Base-by-base conservation (phyloP, 2,329 filamentous ascomycete genomes). In the Periconia macrospinosa region DNA sequence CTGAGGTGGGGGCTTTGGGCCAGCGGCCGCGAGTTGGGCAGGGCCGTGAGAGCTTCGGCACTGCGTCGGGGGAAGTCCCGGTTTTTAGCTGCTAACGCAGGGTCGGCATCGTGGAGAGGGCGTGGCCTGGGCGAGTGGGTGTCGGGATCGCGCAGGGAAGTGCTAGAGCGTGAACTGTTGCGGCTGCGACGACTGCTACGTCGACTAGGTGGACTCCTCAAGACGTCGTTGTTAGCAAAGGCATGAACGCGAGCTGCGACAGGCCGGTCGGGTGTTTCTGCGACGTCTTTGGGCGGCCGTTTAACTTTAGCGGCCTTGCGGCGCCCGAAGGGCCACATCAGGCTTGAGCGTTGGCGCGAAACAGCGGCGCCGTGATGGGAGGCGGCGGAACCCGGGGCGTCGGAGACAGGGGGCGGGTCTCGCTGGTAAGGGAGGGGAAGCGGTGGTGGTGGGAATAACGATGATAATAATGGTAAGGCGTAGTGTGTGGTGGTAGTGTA, bases 261-360 rank as follows among this genome's bases (percentile, higher is more conserved):
- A 55, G 81, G n/a, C 23, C 23, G 23, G 3, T 27, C 23, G 23
- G 23, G 5, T 5, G 23, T 6, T 19, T 86, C 80, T 67, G 80
- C 74, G 65, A 82, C 82, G 55, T 81, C 75, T 62, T 66, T 40
- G 50, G 58, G 63, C 60, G 62, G 68, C 54, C 70, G 66, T 69
- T 70, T 71, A 60, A 67, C 61, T 65, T 81, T 81, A 63, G 81
- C 82, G 73, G 84, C 85, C 75, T 86, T 86, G 75, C 83, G 87
- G 68, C 88, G 86, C 75, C 87, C 82, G 75, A 95, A 96, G 57
- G 87, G 90, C 91, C 91, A 95, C 75, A 92, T 79, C 15, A n/a
- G 15, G 33, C 33, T 37, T 10, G 33, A n/a, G 33, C 33, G 33
- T 37, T 71, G 87, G 85, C 90, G 93, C 93, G 55, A 60, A 53